These are phyloP conservation scores for Hortiboletus rubellus DNA, from an alignment of 1,284 basidiomycete species.

Conservation along the genomic window DNA sequence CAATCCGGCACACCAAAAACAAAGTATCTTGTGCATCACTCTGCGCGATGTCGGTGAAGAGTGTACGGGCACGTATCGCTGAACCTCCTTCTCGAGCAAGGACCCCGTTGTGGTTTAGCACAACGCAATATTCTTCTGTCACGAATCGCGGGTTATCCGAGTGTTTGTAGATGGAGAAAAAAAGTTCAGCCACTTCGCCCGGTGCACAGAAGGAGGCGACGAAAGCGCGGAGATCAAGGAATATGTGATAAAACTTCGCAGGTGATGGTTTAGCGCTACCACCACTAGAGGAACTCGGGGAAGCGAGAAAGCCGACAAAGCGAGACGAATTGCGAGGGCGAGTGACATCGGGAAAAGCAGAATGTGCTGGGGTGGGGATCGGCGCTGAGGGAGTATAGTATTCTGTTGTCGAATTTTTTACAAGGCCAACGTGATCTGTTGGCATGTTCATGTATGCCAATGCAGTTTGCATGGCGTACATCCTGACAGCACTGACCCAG, in stretches of 20 bases:
- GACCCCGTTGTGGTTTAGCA: slow-evolving; percentile 91
- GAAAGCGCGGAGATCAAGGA: slow-evolving; percentile 88
- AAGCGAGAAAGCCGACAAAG: slow-evolving; percentile 48
- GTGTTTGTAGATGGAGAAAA: slow-evolving; percentile 92
- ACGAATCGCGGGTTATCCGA: slow-evolving; percentile 78
- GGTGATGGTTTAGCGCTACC: slow-evolving; percentile 41
- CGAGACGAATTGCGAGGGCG: slow-evolving; percentile 50
- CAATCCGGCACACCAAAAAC: slow-evolving; percentile 87
- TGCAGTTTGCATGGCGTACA: slow-evolving; percentile 85
- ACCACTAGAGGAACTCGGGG: slow-evolving; percentile 14
- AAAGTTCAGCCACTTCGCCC: slow-evolving; percentile 91
- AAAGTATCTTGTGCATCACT: slow-evolving; percentile 84
- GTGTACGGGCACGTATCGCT: slow-evolving; percentile 62
- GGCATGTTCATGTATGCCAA: slow-evolving; percentile 77
- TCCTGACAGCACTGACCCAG: slow-evolving; percentile 84
- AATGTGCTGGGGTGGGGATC: slow-evolving; percentile 61
- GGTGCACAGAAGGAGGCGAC: slow-evolving; percentile 87
- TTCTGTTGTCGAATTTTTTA: slow-evolving; percentile 40
- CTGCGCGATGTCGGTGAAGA: slow-evolving; percentile 87
- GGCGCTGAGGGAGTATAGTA: slow-evolving; percentile 43
- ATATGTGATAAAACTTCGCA: slow-evolving; percentile 84
- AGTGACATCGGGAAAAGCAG: slow-evolving; percentile 61
- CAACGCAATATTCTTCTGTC: slow-evolving; percentile 90
- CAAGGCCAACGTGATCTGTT: slow-evolving; percentile 40
- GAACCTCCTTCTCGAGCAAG: slow-evolving; percentile 71